Conservation (phyloP, 768 basidiomycete species). For the Hortiboletus campestris region DNA sequence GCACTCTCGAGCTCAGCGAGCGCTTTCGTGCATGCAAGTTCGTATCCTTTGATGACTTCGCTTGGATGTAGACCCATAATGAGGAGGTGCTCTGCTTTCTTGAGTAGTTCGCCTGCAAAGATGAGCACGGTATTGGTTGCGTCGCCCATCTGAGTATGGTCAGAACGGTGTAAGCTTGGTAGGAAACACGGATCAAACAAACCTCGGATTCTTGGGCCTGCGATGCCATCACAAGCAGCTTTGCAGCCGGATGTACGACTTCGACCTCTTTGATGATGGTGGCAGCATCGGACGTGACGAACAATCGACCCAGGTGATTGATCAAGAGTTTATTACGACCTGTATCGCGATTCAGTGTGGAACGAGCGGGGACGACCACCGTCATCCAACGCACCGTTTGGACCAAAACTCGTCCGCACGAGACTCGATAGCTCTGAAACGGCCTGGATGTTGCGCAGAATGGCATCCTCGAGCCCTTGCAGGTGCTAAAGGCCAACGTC, state of each 20-base stretch:
- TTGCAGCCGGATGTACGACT: conserved; percentile 97
- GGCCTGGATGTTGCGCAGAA: conserved; percentile 93
- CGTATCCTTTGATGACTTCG: conserved; percentile 93
- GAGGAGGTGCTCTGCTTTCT: conserved; percentile 87
- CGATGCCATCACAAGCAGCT: conserved; percentile 97
- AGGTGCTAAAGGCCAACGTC: conserved; percentile 50
- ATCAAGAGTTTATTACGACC: conserved; percentile 97
- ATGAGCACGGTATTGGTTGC: conserved; percentile 95
- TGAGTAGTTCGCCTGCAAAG: conserved; percentile 91
- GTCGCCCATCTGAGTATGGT: conserved; percentile 81
- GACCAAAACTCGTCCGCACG: conserved; percentile 94
- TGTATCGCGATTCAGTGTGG: conserved; percentile 9
- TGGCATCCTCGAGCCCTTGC: conserved; percentile 94
- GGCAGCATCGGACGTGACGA: conserved; percentile 98
- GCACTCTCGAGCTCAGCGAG: conserved; percentile 86
- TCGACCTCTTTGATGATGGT: conserved; percentile 98
- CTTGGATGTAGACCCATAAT: conserved; percentile 97
- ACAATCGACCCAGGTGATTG: conserved; percentile 93
- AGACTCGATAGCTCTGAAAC: conserved; percentile 94
- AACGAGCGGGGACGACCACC: not conserved
- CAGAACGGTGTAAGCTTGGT: not conserved
- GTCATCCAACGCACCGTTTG: conserved; percentile 67
- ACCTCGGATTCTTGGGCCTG: conserved; percentile 96
- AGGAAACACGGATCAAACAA: conserved; percentile 20
- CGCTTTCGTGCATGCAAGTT: conserved; percentile 82